Evolutionary conservation across 2,329 filamentous ascomycete species (phyloP).

Genomic region (Fusarium chlamydosporum): DNA sequence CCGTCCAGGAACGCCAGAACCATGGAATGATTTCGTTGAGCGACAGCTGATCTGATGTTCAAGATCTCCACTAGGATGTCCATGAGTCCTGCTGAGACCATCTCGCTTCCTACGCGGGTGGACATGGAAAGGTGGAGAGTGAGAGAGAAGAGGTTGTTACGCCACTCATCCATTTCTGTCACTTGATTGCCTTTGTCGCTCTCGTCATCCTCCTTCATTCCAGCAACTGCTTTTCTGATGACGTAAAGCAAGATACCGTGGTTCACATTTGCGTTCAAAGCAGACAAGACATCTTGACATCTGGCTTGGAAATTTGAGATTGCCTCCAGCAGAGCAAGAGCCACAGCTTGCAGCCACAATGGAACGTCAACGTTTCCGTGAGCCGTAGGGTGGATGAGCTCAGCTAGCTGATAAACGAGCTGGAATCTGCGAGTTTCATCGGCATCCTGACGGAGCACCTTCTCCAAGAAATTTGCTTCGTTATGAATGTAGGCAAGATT

Average conservation of each 20-base stretch:
- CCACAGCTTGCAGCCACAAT: slow-evolving; percentile 83
- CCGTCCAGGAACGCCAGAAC: slow-evolving; percentile 90
- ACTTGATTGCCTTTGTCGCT: slow-evolving; percentile 71
- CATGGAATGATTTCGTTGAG: slow-evolving; percentile 85
- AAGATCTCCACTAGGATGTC: slow-evolving; percentile 92
- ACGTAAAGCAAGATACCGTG: slow-evolving; percentile 96
- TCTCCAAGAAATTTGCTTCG: slow-evolving; percentile 86
- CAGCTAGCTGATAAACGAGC: slow-evolving; percentile 90
- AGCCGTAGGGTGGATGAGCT: slow-evolving; percentile 87
- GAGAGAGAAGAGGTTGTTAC: slow-evolving; percentile 89
- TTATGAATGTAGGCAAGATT: slow-evolving; percentile 92
- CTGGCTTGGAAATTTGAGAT: slow-evolving; percentile 83
- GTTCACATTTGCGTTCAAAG: slow-evolving; percentile 95
- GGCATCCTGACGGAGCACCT: slow-evolving; percentile 86
- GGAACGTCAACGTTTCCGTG: slow-evolving; percentile 78
- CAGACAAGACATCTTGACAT: slow-evolving; percentile 84
- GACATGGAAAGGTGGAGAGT: slow-evolving; percentile 84
- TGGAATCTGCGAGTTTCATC: slow-evolving; percentile 92
- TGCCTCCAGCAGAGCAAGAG: slow-evolving; percentile 86
- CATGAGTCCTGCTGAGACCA: slow-evolving; percentile 90
- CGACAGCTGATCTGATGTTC: slow-evolving; percentile 83
- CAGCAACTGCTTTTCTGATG: slow-evolving; percentile 88
- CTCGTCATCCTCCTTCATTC: slow-evolving; percentile 73
- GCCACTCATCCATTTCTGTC: slow-evolving; percentile 86
- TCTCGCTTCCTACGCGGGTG: slow-evolving; percentile 81